These are phyloP conservation scores for Beauveria rudraprayagi DNA, from an alignment of 2,329 filamentous ascomycete genomes.

Conservation along the genomic window DNA sequence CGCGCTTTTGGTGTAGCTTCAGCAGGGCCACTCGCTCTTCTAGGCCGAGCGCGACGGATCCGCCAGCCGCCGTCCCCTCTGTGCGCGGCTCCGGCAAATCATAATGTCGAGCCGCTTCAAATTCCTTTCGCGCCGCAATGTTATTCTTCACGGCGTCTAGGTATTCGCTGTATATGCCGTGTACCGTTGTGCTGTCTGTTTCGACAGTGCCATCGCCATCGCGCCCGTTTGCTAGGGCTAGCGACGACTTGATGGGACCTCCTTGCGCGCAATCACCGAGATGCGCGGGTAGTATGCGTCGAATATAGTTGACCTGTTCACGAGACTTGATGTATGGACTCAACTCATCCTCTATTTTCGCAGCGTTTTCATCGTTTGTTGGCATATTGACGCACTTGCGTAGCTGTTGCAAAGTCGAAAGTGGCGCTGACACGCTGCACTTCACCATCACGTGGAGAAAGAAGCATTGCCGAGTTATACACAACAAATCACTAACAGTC, in stretches of 20 bases:
- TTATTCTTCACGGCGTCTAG: slow-evolving; percentile 46
- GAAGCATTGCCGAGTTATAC: no score
- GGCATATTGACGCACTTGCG: slow-evolving; percentile 19
- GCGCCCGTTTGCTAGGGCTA: slow-evolving; percentile 40
- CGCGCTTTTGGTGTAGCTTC: slow-evolving; percentile 43
- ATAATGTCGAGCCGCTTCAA: slow-evolving; percentile 25
- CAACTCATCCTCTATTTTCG: slow-evolving; percentile 36
- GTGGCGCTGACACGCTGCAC: background rate
- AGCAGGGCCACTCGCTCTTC: slow-evolving; percentile 44
- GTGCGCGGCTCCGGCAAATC: background rate
- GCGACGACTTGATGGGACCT: slow-evolving; percentile 31
- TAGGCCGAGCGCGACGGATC: slow-evolving; percentile 24
- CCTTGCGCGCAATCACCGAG: slow-evolving; percentile 40
- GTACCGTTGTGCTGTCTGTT: slow-evolving; percentile 25
- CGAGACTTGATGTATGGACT: slow-evolving; percentile 46
- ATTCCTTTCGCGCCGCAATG: slow-evolving; percentile 40
- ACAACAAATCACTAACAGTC: no score
- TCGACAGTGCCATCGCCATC: slow-evolving; percentile 16
- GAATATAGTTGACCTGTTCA: slow-evolving; percentile 49
- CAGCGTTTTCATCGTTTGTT: slow-evolving; percentile 24
- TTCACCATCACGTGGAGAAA: background rate
- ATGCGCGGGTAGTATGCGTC: slow-evolving; percentile 46
- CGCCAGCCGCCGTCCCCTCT: slow-evolving; percentile 13
- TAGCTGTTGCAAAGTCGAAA: background rate
- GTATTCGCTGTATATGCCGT: slow-evolving; percentile 46